Evolutionary conservation across 106 monocot genomes (phyloP), one percentile per base, ranked within the genome.

Genomic region (Xerophyta viscosa): DNA sequence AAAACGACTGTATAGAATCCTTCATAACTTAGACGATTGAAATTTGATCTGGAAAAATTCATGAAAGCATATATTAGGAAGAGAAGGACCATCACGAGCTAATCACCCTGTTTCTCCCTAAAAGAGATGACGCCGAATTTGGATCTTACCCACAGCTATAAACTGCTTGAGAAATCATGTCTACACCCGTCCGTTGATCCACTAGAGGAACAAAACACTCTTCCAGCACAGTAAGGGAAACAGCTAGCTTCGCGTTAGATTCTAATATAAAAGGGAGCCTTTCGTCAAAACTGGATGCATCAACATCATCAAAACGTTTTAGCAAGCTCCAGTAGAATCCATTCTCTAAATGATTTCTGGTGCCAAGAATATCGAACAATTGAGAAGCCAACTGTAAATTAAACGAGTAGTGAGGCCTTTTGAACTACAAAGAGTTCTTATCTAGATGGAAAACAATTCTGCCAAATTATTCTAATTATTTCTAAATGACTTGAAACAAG

Each of bases 91-190:
- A n/a, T n/a, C n/a, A n/a, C n/a, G n/a, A n/a, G n/a, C n/a, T n/a
- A n/a, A n/a, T n/a, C n/a, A n/a, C n/a, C n/a, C n/a, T n/a, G n/a
- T n/a, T n/a, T n/a, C n/a, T n/a, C n/a, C n/a, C n/a, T n/a, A 0
- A 10, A 10, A 25, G 26, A 25, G 15, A 3, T 51, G 14, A 5
- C 24, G 9, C 24, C 24, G 58, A 20, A 41, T 20, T 58, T 18
- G 15, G 26, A 31, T 24, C 79, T 29, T 77, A 87, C 86, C 86
- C 74, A 21, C 70, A 66, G 49, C 63, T 87, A 43, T 63, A 81
- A 58, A 81, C 73, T 58, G 77, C 86, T 71, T 81, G 81, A 39
- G 66, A 57, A 60, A 87, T 53, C 66, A 81, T 60, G 41, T 87
- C 81, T 0, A 81, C 57, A 23, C 70, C 73, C 6, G 86, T 81